Percentiles rank a stretch among this genome's conserved stretches.
Evolutionary conservation across 2,329 filamentous ascomycete species (phyloP).

Genomic region (Escovopsis sp.): DNA sequence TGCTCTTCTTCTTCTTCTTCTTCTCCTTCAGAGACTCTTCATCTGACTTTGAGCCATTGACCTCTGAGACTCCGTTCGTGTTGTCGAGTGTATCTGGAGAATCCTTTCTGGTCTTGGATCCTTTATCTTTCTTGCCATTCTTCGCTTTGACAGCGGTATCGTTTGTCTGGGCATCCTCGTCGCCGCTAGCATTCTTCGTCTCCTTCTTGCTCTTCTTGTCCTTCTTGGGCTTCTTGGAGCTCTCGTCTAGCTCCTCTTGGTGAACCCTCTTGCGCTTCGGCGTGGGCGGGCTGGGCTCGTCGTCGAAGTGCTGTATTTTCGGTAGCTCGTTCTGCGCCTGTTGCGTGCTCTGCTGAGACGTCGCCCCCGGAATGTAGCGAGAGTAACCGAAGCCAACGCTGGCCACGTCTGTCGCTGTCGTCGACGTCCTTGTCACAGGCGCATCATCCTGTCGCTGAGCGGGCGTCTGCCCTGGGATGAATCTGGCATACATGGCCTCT

Average conservation of each 20-base stretch:
- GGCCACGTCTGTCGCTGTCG: conserved; percentile 3
- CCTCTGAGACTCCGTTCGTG: conserved; percentile 7
- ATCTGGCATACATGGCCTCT: conserved; percentile 26
- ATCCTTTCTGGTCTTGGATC: conserved; percentile 14
- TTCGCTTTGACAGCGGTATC: conserved; percentile 7
- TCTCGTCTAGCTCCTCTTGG: conserved; percentile 18
- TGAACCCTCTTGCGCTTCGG: conserved; percentile 24
- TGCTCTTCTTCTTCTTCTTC: conserved; percentile 4
- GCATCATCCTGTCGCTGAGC: not conserved
- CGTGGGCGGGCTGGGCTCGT: conserved; percentile 12
- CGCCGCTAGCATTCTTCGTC: conserved; percentile 3
- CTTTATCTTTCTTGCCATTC: conserved; percentile 22
- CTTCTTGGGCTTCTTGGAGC: conserved; percentile 14
- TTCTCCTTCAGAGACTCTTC: not conserved
- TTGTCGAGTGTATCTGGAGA: conserved; percentile 7
- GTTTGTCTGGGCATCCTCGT: conserved; percentile 4
- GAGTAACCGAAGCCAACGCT: conserved; percentile 20
- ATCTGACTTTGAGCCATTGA: not conserved
- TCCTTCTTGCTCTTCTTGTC: not conserved
- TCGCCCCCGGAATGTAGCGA: conserved; percentile 24
- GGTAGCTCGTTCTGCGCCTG: conserved; percentile 2
- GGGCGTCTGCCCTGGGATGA: conserved; percentile 20
- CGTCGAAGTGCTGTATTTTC: conserved; percentile 15
- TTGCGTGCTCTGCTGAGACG: conserved; percentile 2
- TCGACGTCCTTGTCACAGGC: conserved; percentile 4